Evolutionary conservation across 2,329 filamentous ascomycete species (phyloP), one percentile per base, ranked within the genome.

Genomic region (Hawksworthiomyces lignivorus): DNA sequence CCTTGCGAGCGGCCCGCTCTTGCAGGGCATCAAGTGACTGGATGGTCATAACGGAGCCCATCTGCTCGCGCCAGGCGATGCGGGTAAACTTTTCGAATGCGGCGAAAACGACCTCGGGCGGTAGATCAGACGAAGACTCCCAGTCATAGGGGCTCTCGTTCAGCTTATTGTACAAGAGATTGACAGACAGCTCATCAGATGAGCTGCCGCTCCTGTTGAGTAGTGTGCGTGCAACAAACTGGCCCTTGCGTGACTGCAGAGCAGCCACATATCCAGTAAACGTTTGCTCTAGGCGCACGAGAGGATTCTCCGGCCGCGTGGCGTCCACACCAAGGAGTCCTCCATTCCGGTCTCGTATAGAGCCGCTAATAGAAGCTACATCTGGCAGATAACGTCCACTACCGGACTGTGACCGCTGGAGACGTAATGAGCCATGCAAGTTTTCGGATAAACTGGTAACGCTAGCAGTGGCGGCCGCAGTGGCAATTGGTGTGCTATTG

Each of bases 31-130:
- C 76, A 28, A 96, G 69, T 5, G 79, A 74, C 35, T 82, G 71
- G 39, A 77, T 71, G 2, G 85, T 79, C 59, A 97, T 79, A 42
- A 97, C 77, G 4, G 86, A 79, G 0, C 90, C 90, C 71, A 96
- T 88, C 52, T 87, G 82, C 50, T 90, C 84, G 45, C 76, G 80
- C 90, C 90, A 97, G 11, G 86, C 88, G 48, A 88, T 82, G 45
- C 80, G 80, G 46, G 96, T 67, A 52, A 96, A 97, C 48, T 94
- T 96, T 59, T 96, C 89, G 58, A 96, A 97, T 0, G 89, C 84
- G 20, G 85, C 84, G 56, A 96, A 94, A 5, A 97, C 73, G 17
- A 90, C 80, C 55, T 96, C 88, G 8, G 90, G 79, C 4, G 81
- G 75, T 8, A 86, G 73, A 45, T 95, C 87, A 0, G 80, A 74